These are phyloP conservation scores for Triglochin maritima DNA, from an alignment of 106 monocot genomes.

Conservation along the genomic window DNA sequence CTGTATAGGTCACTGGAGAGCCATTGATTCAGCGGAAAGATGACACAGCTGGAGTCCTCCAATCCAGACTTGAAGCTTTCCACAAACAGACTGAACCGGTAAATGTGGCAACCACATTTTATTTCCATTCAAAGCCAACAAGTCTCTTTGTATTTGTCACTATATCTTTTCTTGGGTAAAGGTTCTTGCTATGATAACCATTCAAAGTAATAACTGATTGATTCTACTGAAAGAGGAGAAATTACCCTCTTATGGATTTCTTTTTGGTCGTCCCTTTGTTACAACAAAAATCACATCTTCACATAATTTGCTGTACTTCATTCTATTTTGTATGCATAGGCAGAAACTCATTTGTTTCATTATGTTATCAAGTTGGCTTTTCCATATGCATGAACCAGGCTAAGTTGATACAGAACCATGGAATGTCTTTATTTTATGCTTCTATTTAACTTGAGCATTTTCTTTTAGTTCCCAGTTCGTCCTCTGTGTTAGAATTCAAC, in stretches of 20 bases:
- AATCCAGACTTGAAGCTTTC: constrained; percentile 92
- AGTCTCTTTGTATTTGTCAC: background rate
- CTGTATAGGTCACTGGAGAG: constrained; percentile 69
- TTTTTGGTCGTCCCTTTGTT: too few species aligned
- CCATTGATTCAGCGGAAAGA: constrained; percentile 93
- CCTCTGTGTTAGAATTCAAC: background rate
- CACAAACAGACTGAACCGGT: constrained; percentile 94
- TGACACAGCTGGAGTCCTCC: constrained; percentile 87
- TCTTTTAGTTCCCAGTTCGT: background rate
- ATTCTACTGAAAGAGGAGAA: too few species aligned
- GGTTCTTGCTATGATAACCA: background rate
- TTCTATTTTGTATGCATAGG: too few species aligned
- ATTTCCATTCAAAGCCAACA: background rate
- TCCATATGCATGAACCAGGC: too few species aligned
- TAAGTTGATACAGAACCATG: too few species aligned
- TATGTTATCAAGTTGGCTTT: background rate
- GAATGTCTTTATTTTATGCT: too few species aligned
- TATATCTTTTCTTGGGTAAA: background rate
- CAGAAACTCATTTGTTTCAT: background rate
- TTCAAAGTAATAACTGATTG: too few species aligned
- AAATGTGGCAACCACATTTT: background rate
- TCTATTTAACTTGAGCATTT: background rate
- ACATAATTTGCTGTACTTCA: too few species aligned
- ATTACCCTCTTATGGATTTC: too few species aligned
- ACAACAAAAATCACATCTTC: too few species aligned